A percentile compares a stretch with the other conserved stretches of the same genome.
Evolutionary conservation across 2,329 filamentous ascomycete genomes (phyloP).

Genomic region (Stagonosporopsis vannaccii): DNA sequence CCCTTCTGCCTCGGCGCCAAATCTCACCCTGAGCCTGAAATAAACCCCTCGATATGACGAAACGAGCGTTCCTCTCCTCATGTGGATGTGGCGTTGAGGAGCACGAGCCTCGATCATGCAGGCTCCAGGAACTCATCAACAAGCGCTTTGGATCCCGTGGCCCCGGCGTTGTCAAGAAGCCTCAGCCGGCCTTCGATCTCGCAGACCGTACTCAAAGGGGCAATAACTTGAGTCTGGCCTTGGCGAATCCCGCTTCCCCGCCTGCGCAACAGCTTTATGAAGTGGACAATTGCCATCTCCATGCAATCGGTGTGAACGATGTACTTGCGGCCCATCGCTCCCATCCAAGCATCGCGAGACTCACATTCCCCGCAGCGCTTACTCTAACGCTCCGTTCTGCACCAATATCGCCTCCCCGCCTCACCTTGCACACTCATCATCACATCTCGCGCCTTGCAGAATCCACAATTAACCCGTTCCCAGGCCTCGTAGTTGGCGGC

Average conservation of each 20-base stretch:
- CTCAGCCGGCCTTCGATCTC: neutral
- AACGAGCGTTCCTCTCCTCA: neutral
- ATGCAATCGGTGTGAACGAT: slow-evolving; percentile 29
- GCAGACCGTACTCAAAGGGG: neutral
- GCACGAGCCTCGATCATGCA: slow-evolving; percentile 19
- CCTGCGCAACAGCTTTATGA: slow-evolving; percentile 30
- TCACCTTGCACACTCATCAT: neutral
- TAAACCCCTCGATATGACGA: slow-evolving; percentile 2
- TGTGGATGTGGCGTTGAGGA: slow-evolving; percentile 11
- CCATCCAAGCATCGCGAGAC: neutral
- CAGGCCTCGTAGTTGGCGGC: slow-evolving; percentile 37
- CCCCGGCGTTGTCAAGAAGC: slow-evolving; percentile 14
- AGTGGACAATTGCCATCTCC: slow-evolving; percentile 10
- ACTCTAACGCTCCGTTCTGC: neutral
- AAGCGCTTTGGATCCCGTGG: slow-evolving; percentile 18
- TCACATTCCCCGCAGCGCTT: neutral
- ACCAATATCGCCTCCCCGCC: neutral
- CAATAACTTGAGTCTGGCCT: neutral
- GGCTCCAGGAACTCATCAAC: slow-evolving; percentile 14
- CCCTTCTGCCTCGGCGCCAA: neutral
- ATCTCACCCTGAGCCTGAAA: neutral
- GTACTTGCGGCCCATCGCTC: slow-evolving; percentile 7
- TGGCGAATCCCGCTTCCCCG: slow-evolving; percentile 23
- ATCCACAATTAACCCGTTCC: slow-evolving; percentile 11
- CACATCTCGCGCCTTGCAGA: neutral